Evolutionary conservation across 768 basidiomycete species (phyloP).

Genomic region (Boletus insuetus): DNA sequence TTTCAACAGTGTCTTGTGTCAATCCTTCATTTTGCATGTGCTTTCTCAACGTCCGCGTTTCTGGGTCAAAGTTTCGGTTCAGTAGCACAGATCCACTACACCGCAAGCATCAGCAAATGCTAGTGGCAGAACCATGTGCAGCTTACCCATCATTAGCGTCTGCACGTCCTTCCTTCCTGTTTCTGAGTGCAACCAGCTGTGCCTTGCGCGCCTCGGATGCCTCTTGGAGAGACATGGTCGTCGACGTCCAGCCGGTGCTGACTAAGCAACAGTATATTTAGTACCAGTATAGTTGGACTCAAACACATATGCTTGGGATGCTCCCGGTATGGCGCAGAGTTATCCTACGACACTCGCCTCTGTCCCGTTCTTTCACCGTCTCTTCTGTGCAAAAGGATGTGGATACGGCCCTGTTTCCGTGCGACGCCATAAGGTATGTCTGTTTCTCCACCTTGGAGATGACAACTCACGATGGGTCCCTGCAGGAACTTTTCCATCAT

Average conservation of each 20-base stretch:
- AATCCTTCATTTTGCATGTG: constrained; percentile 53
- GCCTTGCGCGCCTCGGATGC: constrained; percentile 80
- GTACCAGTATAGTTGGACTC: too few species aligned
- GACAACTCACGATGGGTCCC: not conserved
- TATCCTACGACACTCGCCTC: not conserved
- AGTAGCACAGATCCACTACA: constrained; percentile 52
- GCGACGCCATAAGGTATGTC: constrained; percentile 63
- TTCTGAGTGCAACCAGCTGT: constrained; percentile 73
- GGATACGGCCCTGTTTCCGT: constrained; percentile 61
- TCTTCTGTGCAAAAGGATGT: constrained; percentile 37
- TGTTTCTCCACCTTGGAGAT: not conserved
- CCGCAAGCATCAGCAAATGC: constrained; percentile 14
- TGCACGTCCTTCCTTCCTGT: constrained; percentile 61
- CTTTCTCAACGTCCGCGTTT: constrained; percentile 75
- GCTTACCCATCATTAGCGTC: constrained; percentile 43
- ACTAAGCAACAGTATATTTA: constrained; percentile 28
- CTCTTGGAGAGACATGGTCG: constrained; percentile 64
- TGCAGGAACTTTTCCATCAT: constrained; percentile 91
- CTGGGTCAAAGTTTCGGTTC: constrained; percentile 87
- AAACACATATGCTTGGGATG: constrained; percentile 13
- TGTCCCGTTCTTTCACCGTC: constrained; percentile 28
- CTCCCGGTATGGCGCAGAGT: constrained; percentile 32
- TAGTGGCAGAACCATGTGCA: not conserved
- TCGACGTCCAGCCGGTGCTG: constrained; percentile 16
- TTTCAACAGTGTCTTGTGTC: constrained; percentile 85